phyloP scores from a whole-genome alignment of 305 asterid genomes.

The Rubia balearica region DNA sequence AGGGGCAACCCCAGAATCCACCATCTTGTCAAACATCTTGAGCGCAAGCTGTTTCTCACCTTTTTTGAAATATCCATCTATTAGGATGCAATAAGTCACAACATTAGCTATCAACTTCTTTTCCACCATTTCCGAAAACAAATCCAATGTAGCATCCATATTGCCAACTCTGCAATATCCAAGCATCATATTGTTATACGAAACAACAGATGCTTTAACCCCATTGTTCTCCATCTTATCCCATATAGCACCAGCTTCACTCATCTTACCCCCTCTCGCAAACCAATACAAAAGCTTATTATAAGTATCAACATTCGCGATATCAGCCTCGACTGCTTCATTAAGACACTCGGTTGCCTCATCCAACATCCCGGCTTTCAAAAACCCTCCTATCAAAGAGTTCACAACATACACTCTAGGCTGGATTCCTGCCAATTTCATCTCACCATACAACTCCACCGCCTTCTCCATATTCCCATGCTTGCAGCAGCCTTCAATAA shows the following conservation, averaged over 20 bases:
- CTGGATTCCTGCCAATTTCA: conserved; percentile 53
- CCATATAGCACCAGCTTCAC: conserved; percentile 50
- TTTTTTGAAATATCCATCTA: conserved; percentile 56
- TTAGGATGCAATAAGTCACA: conserved; percentile 55
- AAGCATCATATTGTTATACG: conserved; percentile 55
- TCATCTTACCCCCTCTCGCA: conserved; percentile 38
- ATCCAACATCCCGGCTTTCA: conserved; percentile 32
- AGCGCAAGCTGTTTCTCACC: conserved; percentile 48
- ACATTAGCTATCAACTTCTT: conserved; percentile 44
- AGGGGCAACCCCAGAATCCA: conserved; percentile 42
- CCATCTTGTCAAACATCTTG: conserved; percentile 49
- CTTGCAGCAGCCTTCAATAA: conserved; percentile 65
- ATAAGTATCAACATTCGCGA: conserved; percentile 59
- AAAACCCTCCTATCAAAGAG: conserved; percentile 56
- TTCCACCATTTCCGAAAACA: conserved; percentile 40
- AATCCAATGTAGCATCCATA: conserved; percentile 43
- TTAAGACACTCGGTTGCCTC: conserved; percentile 45
- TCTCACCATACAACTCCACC: conserved; percentile 34
- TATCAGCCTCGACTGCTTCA: conserved; percentile 45
- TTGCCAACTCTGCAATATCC: conserved; percentile 59
- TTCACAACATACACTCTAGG: conserved; percentile 46
- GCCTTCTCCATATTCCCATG: conserved; percentile 53
- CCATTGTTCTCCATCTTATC: conserved; percentile 48
- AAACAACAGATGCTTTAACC: conserved; percentile 41
- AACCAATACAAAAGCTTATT: conserved; percentile 50